phyloP scores from a whole-genome alignment of 768 basidiomycete species.

The Lactarius pseudohatsudake region DNA sequence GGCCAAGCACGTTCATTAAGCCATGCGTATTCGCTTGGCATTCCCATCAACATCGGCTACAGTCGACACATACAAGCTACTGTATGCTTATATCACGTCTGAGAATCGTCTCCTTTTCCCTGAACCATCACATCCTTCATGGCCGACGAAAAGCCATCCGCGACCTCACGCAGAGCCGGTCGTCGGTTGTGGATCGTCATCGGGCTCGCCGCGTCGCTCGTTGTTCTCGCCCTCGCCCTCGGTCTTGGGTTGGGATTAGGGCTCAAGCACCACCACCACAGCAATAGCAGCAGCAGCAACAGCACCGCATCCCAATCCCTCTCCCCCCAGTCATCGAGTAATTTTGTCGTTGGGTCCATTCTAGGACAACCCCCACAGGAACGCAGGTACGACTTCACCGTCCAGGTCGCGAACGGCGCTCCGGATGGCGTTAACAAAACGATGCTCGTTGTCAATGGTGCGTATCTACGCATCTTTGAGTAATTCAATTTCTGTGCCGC shows the following conservation, averaged over 20 bases:
- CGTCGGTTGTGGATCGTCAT: not conserved
- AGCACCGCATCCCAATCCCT: not conserved
- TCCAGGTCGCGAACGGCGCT: slow-evolving; percentile 40
- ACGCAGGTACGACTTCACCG: slow-evolving; percentile 45
- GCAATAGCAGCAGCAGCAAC: not conserved
- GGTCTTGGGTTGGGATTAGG: slow-evolving; percentile 33
- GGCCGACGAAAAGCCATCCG: not conserved
- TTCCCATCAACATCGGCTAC: too few relatives aligned
- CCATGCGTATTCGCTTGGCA: not conserved
- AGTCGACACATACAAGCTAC: too few relatives aligned
- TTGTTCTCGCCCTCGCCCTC: slow-evolving; percentile 30
- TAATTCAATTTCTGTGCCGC: not conserved
- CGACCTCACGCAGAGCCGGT: not conserved
- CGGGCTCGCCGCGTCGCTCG: not conserved
- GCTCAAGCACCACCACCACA: slow-evolving; percentile 19
- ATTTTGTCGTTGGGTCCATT: slow-evolving; percentile 28
- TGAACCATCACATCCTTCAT: too few relatives aligned
- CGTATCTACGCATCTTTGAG: not conserved
- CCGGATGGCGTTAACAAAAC: slow-evolving; percentile 44
- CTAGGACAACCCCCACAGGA: slow-evolving; percentile 37
- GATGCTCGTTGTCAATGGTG: slow-evolving; percentile 51
- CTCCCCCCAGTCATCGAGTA: slow-evolving; percentile 5
- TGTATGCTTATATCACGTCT: too few relatives aligned
- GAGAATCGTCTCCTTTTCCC: not conserved
- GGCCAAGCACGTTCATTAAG: not conserved